phyloP scores from a whole-genome alignment of 2,329 filamentous ascomycete species.

The Beauveria rudraprayagi region DNA sequence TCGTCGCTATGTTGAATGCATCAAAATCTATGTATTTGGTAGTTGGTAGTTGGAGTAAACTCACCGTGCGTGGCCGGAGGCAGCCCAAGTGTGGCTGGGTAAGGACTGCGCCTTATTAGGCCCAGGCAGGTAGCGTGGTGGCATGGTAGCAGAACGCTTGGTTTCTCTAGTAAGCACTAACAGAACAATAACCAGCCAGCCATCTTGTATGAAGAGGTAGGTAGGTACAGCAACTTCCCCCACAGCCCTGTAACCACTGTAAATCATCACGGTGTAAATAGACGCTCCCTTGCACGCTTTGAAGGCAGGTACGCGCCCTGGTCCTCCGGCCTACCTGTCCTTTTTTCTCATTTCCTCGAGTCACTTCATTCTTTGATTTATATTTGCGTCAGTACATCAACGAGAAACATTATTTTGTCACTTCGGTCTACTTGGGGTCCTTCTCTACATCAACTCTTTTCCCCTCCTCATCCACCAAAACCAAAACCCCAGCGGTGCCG shows the following conservation, averaged over 20 bases:
- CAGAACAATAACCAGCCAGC: not conserved
- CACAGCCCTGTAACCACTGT: not conserved
- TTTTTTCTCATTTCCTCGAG: not conserved
- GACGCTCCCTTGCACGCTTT: not conserved
- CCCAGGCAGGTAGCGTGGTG: too few relatives aligned
- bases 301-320: not conserved
- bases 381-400: not conserved
- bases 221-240: not conserved
- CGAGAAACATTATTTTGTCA: too few relatives aligned
- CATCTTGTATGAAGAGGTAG: not conserved
- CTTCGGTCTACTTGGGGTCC: not conserved
- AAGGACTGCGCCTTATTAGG: not conserved
- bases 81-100: not conserved
- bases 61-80: not conserved
- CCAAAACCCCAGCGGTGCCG: not conserved
- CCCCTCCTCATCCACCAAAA: not conserved
- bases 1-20: not conserved
- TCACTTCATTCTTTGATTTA: not conserved
- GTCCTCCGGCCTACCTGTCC: not conserved
- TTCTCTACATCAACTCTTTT: not conserved
- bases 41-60: too few relatives aligned
- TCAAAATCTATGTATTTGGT: too few relatives aligned
- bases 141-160: not conserved
- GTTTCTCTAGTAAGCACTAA: not conserved
- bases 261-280: too few relatives aligned